Evolutionary conservation across 2,329 filamentous ascomycete genomes (phyloP).

Genomic region (Clathrospora elynae): DNA sequence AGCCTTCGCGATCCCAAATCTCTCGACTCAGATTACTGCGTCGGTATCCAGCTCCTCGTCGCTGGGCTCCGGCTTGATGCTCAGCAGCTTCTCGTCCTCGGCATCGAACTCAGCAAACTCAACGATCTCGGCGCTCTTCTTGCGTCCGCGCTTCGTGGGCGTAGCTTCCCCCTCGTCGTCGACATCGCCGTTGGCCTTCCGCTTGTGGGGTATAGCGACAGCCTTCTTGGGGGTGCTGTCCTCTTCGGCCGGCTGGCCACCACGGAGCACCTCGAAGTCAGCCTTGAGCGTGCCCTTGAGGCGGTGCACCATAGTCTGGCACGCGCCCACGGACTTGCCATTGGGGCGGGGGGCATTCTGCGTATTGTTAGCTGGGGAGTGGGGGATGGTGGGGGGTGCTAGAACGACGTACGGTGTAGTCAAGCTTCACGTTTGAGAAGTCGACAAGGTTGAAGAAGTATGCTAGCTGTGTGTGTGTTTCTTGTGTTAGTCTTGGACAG

Average conservation of each 20-base stretch:
- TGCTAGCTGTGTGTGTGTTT: slow-evolving; percentile 16
- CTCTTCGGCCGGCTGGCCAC: slow-evolving; percentile 1
- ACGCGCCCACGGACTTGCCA: slow-evolving; percentile 24
- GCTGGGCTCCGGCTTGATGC: slow-evolving; percentile 7
- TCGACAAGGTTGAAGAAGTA: slow-evolving; percentile 22
- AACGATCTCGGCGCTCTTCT: slow-evolving; percentile 7
- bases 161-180: slow-evolving; percentile 5
- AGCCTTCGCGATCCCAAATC: neutral
- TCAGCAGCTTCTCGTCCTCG: slow-evolving; percentile 1
- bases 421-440: slow-evolving; percentile 16
- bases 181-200: slow-evolving; percentile 17
- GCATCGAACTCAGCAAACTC: neutral
- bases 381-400: neutral
- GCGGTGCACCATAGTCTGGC: slow-evolving; percentile 25
- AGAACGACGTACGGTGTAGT: slow-evolving; percentile 17
- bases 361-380: neutral
- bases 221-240: slow-evolving; percentile 14
- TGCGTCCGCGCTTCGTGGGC: slow-evolving; percentile 8
- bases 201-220: slow-evolving; percentile 20
- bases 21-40: neutral
- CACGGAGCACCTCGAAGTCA: slow-evolving; percentile 24
- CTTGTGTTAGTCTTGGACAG: neutral
- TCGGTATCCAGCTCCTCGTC: neutral
- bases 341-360: slow-evolving; percentile 28
- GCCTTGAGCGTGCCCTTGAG: slow-evolving; percentile 24